Evolutionary conservation across 129 eudicot species (phyloP), one percentile per base, ranked within the genome.

Genomic region (Lactuca saligna): DNA sequence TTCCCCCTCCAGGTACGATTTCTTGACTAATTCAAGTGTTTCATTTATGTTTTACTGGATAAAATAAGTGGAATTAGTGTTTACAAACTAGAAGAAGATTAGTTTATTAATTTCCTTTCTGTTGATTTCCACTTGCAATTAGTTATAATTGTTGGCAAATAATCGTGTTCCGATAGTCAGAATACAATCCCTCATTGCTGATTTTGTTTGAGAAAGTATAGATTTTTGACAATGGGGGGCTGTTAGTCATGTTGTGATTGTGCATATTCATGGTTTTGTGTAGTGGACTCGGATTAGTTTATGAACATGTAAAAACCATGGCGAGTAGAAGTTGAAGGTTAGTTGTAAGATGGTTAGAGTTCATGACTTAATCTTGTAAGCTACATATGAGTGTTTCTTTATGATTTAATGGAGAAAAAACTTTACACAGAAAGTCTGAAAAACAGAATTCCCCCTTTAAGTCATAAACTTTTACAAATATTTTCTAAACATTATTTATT

Each of bases 1-100:
- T 82, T 54, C 97, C 86, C 15, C 91, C 91, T 38, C 77, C 85
- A 59, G 91, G 95, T 90, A 80, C 64, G 13, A 17, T 14, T 53
- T 14, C 29, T 25, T 25, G 29, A 50, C 56, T 50, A 17, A 10
- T 14, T 61, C 31, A 15, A 61, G 49, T 61, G 0, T 61, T 35
- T 61, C 5, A 14, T 61, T 8, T 37, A 14, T 61, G 65, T 35
- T 35, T 38, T 7, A 35, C 37, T 3, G 17, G 41, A 37, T 61
- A 34, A 34, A 61, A 38, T 15, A 61, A 35, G 12, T n/a, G 25
- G 5, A 35, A 61, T 61, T 61, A 8, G 17, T 37, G 50, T 38
- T n/a, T 3, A 35, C 51, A 61, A 38, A 8, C 49, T 61, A 61
- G 50, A 6, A 38, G 50, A 61, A 8, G 51, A 38, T 38, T n/a